Evolutionary conservation across 331 rosid species (phyloP).

Genomic region (Pyrus hybrid): DNA sequence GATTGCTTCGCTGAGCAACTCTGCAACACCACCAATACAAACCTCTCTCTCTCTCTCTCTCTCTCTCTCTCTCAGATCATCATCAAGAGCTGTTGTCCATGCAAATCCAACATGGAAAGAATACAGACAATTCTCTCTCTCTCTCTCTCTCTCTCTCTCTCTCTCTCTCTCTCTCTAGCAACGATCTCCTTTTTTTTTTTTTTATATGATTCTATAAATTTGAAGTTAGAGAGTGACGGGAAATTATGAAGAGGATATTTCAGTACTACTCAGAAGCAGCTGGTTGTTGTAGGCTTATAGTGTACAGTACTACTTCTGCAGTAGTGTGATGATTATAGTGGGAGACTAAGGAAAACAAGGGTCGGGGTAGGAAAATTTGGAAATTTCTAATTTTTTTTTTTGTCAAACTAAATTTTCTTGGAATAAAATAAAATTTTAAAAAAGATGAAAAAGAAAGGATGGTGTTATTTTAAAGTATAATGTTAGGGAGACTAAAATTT

Average conservation of each 20-base stretch:
- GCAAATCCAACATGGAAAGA: constrained; percentile 32
- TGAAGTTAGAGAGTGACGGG: constrained; percentile 14
- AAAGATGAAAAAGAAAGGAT: too few relatives aligned
- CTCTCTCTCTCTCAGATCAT: constrained; percentile 3
- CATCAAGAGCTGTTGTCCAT: constrained; percentile 18
- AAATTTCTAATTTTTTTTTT: too few relatives aligned
- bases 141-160: neutral
- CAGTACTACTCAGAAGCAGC: neutral
- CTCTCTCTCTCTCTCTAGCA: constrained; percentile 18
- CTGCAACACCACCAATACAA: constrained; percentile 34
- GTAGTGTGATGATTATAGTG: constrained; percentile 39
- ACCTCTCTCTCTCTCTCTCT: constrained; percentile 15
- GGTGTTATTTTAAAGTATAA: too few relatives aligned
- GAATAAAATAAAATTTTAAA: too few relatives aligned
- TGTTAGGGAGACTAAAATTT: too few relatives aligned
- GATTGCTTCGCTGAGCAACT: constrained; percentile 49
- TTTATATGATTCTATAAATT: neutral
- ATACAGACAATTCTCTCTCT: neutral
- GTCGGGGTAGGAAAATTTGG: neutral
- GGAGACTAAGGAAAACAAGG: neutral
- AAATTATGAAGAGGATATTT: constrained; percentile 3
- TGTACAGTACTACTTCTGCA: neutral
- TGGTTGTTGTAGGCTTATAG: constrained; percentile 10
- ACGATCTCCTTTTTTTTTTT: neutral
- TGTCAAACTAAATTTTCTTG: too few relatives aligned